Percentiles rank a stretch among this genome's conserved stretches.
Conservation (phyloP, 1,284 basidiomycete species). For the Apiotrichum sp. region DNA sequence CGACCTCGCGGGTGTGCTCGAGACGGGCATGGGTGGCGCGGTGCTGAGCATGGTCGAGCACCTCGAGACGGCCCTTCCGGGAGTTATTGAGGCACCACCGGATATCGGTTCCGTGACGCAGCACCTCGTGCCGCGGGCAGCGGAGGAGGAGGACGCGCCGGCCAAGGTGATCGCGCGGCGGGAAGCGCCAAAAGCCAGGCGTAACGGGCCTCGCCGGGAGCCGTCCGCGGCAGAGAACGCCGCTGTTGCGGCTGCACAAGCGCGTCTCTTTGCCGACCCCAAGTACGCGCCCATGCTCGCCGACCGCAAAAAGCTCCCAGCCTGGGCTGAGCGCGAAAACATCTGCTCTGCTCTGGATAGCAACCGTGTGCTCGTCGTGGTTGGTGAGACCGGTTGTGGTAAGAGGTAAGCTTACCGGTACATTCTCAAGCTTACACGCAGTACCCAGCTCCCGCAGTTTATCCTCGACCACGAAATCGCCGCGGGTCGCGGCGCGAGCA, state of each 20-base stretch:
- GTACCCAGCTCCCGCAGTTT: slow-evolving; percentile 71
- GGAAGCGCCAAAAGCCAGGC: background rate
- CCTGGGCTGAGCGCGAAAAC: slow-evolving; percentile 61
- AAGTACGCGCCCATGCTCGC: slow-evolving; percentile 59
- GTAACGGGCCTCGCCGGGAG: slow-evolving; percentile 40
- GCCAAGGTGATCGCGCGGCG: slow-evolving; percentile 3
- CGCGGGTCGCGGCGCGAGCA: slow-evolving; percentile 57
- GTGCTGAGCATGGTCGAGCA: slow-evolving; percentile 68
- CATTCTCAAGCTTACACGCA: background rate
- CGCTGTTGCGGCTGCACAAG: slow-evolving; percentile 53
- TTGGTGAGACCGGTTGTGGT: slow-evolving; percentile 79
- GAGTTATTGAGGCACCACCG: slow-evolving; percentile 63
- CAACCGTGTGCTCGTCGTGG: slow-evolving; percentile 69
- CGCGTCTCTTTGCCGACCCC: slow-evolving; percentile 48
- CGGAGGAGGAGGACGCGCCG: slow-evolving; percentile 22
- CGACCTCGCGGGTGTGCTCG: slow-evolving; percentile 54
- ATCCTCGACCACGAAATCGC: slow-evolving; percentile 73
- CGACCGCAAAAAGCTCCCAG: slow-evolving; percentile 63
- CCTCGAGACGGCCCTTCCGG: slow-evolving; percentile 64
- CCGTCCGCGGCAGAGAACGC: slow-evolving; percentile 56
- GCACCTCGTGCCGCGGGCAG: slow-evolving; percentile 54
- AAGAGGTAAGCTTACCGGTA: slow-evolving; percentile 58
- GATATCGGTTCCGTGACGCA: slow-evolving; percentile 61
- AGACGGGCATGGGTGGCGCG: slow-evolving; percentile 63
- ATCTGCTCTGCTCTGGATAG: slow-evolving; percentile 60